Evolutionary conservation across 169 alveolate species (phyloP).

Genomic region (Plasmodium sp.): DNA sequence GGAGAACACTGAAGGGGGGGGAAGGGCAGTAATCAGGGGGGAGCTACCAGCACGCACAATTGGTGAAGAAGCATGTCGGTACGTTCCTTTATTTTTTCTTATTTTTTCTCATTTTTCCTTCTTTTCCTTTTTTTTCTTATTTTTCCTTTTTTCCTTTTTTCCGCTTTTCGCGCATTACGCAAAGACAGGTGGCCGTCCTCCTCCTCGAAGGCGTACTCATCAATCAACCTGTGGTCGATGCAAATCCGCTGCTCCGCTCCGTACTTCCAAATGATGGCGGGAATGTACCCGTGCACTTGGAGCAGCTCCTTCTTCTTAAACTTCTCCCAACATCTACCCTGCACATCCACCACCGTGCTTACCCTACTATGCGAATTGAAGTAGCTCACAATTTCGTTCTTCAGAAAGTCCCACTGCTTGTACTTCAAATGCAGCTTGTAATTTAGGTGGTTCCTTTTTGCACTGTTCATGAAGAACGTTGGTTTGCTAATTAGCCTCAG

Average conservation of each 20-base stretch:
- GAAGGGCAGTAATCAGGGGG: neutral
- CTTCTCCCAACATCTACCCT: conserved; percentile 67
- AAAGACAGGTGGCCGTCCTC: conserved; percentile 86
- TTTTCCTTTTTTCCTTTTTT: neutral
- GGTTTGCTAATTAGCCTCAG: conserved; percentile 8
- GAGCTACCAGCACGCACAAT: neutral
- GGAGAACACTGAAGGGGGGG: conserved; percentile 77
- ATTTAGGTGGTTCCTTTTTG: conserved; percentile 53
- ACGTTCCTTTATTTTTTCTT: neutral
- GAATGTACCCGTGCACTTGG: conserved; percentile 77
- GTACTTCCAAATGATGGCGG: conserved; percentile 81
- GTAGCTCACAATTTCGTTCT: conserved; percentile 45
- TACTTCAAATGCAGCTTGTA: conserved; percentile 48
- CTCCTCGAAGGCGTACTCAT: conserved; percentile 88
- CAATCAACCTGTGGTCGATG: conserved; percentile 73
- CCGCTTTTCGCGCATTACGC: conserved; percentile 42
- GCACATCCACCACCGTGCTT: conserved; percentile 43
- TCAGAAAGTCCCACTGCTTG: conserved; percentile 61
- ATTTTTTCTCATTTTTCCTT: neutral
- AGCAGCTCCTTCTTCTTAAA: conserved; percentile 62
- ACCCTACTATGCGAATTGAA: conserved; percentile 31
- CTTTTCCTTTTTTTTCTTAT: neutral
- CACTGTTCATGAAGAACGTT: conserved; percentile 5
- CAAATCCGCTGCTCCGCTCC: conserved; percentile 80
- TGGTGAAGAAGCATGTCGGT: neutral